These are phyloP conservation scores for Cercospora sojina DNA, from an alignment of 2,329 filamentous ascomycete species.

Conservation along the genomic window DNA sequence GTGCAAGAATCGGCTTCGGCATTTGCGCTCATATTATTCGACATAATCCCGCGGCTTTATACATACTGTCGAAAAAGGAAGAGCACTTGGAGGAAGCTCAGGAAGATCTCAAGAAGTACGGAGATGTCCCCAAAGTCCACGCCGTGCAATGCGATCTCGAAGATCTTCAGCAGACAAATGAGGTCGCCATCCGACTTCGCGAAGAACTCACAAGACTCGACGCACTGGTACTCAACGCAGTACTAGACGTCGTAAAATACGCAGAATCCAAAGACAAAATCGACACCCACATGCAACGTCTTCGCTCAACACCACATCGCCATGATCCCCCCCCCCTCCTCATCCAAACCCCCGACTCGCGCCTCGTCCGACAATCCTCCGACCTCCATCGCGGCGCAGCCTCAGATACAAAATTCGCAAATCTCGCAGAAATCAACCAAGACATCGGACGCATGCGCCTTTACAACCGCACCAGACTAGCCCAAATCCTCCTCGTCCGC, in stretches of 20 bases:
- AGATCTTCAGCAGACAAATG: slow-evolving; percentile 31
- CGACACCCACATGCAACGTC: slow-evolving; percentile 39
- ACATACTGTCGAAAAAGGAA: slow-evolving; percentile 52
- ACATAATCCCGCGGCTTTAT: slow-evolving; percentile 49
- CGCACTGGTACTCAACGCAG: slow-evolving; percentile 47
- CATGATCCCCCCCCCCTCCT: slow-evolving; percentile 38
- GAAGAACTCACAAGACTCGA: slow-evolving; percentile 45
- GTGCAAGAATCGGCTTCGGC: slow-evolving; percentile 41
- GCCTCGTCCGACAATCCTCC: slow-evolving; percentile 52
- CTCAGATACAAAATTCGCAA: slow-evolving; percentile 43
- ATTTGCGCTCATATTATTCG: slow-evolving; percentile 55
- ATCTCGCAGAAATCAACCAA: slow-evolving; percentile 50
- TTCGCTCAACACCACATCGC: slow-evolving; percentile 45
- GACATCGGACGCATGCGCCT: slow-evolving; percentile 51
- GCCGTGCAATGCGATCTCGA: slow-evolving; percentile 46
- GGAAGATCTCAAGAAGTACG: slow-evolving; percentile 46
- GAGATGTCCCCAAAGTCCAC: slow-evolving; percentile 47
- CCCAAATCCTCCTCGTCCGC: slow-evolving; percentile 49
- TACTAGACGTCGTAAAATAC: slow-evolving; percentile 43
- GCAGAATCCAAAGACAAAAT: slow-evolving; percentile 49
- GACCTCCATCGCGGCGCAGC: slow-evolving; percentile 49
- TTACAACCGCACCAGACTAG: slow-evolving; percentile 54
- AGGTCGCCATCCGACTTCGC: slow-evolving; percentile 47
- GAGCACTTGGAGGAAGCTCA: slow-evolving; percentile 45
- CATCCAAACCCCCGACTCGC: slow-evolving; percentile 48